Base-by-base conservation (phyloP, 495 filamentous ascomycete species). In the Tuber brumale region DNA sequence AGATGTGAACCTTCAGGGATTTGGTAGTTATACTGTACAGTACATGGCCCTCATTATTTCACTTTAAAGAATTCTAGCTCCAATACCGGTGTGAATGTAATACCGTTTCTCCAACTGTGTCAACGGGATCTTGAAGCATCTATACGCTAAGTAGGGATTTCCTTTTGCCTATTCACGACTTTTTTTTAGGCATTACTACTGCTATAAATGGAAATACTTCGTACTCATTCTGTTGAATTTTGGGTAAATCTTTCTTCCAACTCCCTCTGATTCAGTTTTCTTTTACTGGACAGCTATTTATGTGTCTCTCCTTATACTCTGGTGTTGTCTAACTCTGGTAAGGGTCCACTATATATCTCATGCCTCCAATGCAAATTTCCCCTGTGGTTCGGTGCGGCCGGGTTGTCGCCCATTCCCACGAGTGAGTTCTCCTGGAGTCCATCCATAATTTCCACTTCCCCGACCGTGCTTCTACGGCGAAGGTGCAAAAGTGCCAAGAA, bases 381-480 rank as follows among this genome's bases (percentile, higher is more conserved):
- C 12, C 31, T 12, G n/a, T 61, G 14, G 16, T 61, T 16, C 12
- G 9, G 51, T 14, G 9, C 27, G 10, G 5, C 1, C 0, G 51
- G 51, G 10, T 27, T 10, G n/a, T 61, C 31, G 51, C 31, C n/a
- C 51, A 14, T 31, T 61, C n/a, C 51, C 10, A 61, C 31, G 51
- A 61, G 51, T 3, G 51, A 61, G 51, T 31, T 27, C 51, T 61
- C n/a, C 51, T 61, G 51, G 14, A 2, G 12, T 27, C 51, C 51
- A 61, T 31, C 51, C n/a, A 61, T 14, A 31, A n/a, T n/a, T 16
- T n/a, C 51, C n/a, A n/a, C 51, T 31, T 61, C 51, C 51, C 27
- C 27, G n/a, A n/a, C 8, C n/a, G 4, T 3, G 35, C 46, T 79
- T 48, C 70, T 70, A 27, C 76, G 61, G 16, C 77, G 77, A 1